Evolutionary conservation across 768 basidiomycete species (phyloP).

Genomic region (Boletus pseudo-olivaceus): DNA sequence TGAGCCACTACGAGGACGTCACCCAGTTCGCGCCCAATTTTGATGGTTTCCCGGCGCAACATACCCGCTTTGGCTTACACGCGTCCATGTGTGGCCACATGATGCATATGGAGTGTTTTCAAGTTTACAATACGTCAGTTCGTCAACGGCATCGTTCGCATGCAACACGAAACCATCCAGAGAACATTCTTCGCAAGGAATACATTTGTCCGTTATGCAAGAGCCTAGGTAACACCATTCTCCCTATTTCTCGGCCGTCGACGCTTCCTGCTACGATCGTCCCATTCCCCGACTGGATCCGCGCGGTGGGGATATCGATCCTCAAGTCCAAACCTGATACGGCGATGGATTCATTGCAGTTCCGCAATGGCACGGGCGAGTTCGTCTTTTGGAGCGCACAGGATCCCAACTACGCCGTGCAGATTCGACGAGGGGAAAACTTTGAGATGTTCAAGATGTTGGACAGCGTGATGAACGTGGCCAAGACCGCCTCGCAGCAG

Average conservation of each 20-base stretch:
- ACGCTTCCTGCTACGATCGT: constrained; percentile 43
- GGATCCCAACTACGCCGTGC: constrained; percentile 63
- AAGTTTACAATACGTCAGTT: constrained; percentile 82
- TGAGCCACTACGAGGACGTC: constrained; percentile 26
- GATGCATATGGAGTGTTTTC: constrained; percentile 97
- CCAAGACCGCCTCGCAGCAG: constrained; percentile 80
- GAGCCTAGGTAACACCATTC: constrained; percentile 89
- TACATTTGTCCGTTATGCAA: constrained; percentile 98
- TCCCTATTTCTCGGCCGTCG: constrained; percentile 68
- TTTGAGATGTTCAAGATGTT: constrained; percentile 75
- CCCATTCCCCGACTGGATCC: constrained; percentile 86
- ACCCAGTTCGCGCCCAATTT: constrained; percentile 55
- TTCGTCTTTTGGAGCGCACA: constrained; percentile 89
- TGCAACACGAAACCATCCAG: constrained; percentile 89
- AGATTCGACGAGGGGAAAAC: constrained; percentile 51
- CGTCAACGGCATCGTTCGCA: constrained; percentile 85
- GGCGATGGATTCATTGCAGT: constrained; percentile 67
- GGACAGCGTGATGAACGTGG: constrained; percentile 77
- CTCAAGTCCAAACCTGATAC: constrained; percentile 79
- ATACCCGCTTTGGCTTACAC: constrained; percentile 82
- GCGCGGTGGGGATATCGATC: constrained; percentile 84
- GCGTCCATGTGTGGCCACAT: constrained; percentile 90
- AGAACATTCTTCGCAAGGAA: constrained; percentile 89
- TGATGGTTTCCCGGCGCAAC: constrained; percentile 67
- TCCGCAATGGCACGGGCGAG: constrained; percentile 78